Evolutionary conservation across 805 yeast species (phyloP), one percentile per base, ranked within the genome.

Genomic region (Torulaspora delbrueckii): DNA sequence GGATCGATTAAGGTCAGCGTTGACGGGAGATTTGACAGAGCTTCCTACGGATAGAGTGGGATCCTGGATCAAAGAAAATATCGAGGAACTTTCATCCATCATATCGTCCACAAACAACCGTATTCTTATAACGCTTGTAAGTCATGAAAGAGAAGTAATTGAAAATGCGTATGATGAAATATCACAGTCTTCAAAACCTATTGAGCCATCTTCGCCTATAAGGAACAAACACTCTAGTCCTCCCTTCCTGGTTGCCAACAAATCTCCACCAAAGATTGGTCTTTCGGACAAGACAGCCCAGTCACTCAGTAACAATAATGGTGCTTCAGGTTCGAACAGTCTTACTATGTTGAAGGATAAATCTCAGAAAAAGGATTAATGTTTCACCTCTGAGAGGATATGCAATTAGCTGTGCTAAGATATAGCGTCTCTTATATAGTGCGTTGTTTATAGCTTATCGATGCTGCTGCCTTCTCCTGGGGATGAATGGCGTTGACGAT

Each of bases 241-340:
- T 16, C 48, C 52, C 10, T 47, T 53, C 22, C 35, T 56, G 16
- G 37, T 46, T 2, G 48, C 47, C 19, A 52, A 60, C 27, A 58
- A 57, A 28, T 60, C 66, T 3, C 66, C 65, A 19, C 65, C 66
- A n/a, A 59, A 60, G 40, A 55, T 57, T 28, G 62, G 60, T 10
- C 41, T 57, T 26, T 47, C 52, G 26, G 52, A 52, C 3, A 40
- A 48, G 19, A 40, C 45, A 9, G 50, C 43, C 14, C 40, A 45
- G 26, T 23, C 41, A 9, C 26, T 45, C 7, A 38, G 34, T 25
- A 33, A 33, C 8, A 44, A 47, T 27, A 45, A 47, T 31, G 26
- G 12, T 38, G 28, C 30, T 4, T 32, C 34, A 10, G 35, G 37
- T 19, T 45, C 42, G 14, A 36, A 23, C 12, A 35, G 33, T 28